Percentiles rank a stretch among this genome's conserved stretches.
These are phyloP conservation scores for Sphaerosporella brunnea DNA, from an alignment of 495 filamentous ascomycete genomes.

Conservation along the genomic window DNA sequence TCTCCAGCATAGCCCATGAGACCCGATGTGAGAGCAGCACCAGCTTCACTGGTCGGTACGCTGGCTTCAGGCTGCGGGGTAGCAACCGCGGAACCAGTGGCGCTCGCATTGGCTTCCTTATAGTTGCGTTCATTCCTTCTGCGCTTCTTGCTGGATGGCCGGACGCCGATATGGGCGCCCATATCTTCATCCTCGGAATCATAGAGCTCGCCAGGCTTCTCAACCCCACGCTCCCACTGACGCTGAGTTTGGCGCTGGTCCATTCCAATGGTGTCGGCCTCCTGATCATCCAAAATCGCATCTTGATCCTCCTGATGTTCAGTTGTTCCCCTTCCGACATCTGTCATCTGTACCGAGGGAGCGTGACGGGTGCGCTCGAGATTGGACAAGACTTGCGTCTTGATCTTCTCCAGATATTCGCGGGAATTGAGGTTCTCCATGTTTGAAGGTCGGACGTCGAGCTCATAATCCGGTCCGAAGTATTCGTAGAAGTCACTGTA, in stretches of 20 bases:
- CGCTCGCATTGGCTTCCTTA: conserved; percentile 30
- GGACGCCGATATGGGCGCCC: conserved; percentile 52
- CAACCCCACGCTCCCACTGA: conserved; percentile 60
- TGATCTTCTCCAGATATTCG: conserved; percentile 95
- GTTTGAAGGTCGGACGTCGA: conserved; percentile 87
- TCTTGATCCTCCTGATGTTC: conserved; percentile 60
- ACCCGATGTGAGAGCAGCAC: conserved; percentile 33
- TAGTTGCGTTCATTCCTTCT: conserved; percentile 30
- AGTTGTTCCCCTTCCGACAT: conserved; percentile 67
- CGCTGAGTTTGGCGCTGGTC: conserved; percentile 71
- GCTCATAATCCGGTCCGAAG: conserved; percentile 88
- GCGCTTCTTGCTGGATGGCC: conserved; percentile 31
- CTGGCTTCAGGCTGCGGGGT: conserved; percentile 30
- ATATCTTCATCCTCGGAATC: conserved; percentile 80
- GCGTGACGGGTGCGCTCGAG: conserved; percentile 72
- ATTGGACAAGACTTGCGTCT: conserved; percentile 78
- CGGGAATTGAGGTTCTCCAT: conserved; percentile 97
- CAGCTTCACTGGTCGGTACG: conserved; percentile 47
- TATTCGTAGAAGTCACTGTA: conserved; percentile 99
- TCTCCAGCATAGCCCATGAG: conserved; percentile 33
- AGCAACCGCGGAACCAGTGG: conserved; percentile 50
- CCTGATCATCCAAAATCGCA: conserved; percentile 69
- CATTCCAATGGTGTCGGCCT: conserved; percentile 68
- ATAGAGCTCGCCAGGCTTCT: conserved; percentile 56
- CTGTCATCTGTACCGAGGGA: conserved; percentile 86